These are phyloP conservation scores for Cercophora sp. DNA, from an alignment of 495 filamentous ascomycete species.

Conservation along the genomic window DNA sequence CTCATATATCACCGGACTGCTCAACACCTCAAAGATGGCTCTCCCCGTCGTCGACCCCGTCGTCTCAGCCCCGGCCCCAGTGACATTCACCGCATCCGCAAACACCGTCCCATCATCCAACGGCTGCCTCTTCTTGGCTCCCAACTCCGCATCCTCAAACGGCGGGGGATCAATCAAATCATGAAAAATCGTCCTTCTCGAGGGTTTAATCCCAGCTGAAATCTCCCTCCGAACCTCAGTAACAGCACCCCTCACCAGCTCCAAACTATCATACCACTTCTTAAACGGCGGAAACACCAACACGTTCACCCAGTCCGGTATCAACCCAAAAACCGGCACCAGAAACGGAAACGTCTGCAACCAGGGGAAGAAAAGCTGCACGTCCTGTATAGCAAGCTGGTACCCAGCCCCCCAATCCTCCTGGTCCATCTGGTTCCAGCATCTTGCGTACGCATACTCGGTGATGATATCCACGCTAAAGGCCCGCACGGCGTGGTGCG, in stretches of 20 bases:
- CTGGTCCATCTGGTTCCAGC: slow-evolving; percentile 20
- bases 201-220: slow-evolving; percentile 1
- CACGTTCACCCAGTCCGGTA: slow-evolving; percentile 19
- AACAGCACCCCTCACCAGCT: slow-evolving; percentile 14
- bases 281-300: slow-evolving; percentile 7
- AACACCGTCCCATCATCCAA: slow-evolving; percentile 10
- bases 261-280: slow-evolving; percentile 12
- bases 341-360: slow-evolving; percentile 19
- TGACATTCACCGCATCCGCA: slow-evolving; percentile 32
- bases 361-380: slow-evolving; percentile 16
- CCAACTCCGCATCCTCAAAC: slow-evolving; percentile 5
- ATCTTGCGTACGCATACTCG: slow-evolving; percentile 38
- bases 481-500: slow-evolving; percentile 30
- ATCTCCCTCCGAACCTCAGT: slow-evolving; percentile 15
- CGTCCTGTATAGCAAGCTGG: slow-evolving; percentile 20
- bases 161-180: slow-evolving; percentile 20
- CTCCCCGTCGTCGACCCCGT: slow-evolving; percentile 38
- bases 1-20: slow-evolving; percentile 27
- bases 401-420: slow-evolving; percentile 13
- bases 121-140: slow-evolving; percentile 22
- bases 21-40: slow-evolving; percentile 34
- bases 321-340: slow-evolving; percentile 7
- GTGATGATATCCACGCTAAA: slow-evolving; percentile 43
- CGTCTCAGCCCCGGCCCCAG: slow-evolving; percentile 37
- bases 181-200: slow-evolving; percentile 26